Evolutionary conservation across 352 stramenopile genomes (phyloP).

Genomic region (Pythium chondricola): DNA sequence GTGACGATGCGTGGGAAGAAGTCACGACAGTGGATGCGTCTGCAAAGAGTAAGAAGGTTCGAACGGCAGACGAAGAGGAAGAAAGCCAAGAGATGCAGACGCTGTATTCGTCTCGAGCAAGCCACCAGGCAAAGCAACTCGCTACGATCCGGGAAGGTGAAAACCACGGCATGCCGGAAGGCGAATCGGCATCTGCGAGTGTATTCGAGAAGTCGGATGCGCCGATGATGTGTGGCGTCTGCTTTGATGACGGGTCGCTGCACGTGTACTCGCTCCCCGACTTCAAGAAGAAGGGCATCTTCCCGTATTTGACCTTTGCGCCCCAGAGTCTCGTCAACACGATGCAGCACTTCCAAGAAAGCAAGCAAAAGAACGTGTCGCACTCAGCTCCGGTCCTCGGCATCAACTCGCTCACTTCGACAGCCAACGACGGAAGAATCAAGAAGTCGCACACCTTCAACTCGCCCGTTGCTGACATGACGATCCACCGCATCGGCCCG

Average conservation of each 20-base stretch:
- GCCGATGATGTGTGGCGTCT: slow-evolving; percentile 77
- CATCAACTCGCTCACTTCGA: slow-evolving; percentile 59
- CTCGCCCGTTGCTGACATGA: slow-evolving; percentile 76
- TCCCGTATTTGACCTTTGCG: slow-evolving; percentile 79
- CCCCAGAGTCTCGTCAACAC: slow-evolving; percentile 75
- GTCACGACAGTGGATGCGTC: slow-evolving; percentile 31
- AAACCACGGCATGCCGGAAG: slow-evolving; percentile 15
- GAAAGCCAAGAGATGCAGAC: slow-evolving; percentile 72
- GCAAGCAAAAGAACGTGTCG: slow-evolving; percentile 49
- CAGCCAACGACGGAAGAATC: slow-evolving; percentile 68
- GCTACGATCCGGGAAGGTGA: slow-evolving; percentile 16
- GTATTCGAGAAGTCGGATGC: slow-evolving; percentile 47
- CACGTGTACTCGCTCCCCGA: slow-evolving; percentile 80
- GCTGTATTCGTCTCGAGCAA: slow-evolving; percentile 51
- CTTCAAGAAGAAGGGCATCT: slow-evolving; percentile 74
- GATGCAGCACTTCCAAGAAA: slow-evolving; percentile 51
- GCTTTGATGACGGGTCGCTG: slow-evolving; percentile 74
- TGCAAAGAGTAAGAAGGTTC: slow-evolving; percentile 14
- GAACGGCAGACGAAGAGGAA: slow-evolving; percentile 21
- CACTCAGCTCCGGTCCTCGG: slow-evolving; percentile 54
- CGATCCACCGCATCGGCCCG: slow-evolving; percentile 72
- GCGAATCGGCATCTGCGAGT: slow-evolving; percentile 44
- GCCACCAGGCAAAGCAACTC: slow-evolving; percentile 23
- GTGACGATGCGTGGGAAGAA: slow-evolving; percentile 52
- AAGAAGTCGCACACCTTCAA: slow-evolving; percentile 80